These are phyloP conservation scores for Xerocomellus dryophilus DNA, from an alignment of 768 basidiomycete species.

Conservation along the genomic window DNA sequence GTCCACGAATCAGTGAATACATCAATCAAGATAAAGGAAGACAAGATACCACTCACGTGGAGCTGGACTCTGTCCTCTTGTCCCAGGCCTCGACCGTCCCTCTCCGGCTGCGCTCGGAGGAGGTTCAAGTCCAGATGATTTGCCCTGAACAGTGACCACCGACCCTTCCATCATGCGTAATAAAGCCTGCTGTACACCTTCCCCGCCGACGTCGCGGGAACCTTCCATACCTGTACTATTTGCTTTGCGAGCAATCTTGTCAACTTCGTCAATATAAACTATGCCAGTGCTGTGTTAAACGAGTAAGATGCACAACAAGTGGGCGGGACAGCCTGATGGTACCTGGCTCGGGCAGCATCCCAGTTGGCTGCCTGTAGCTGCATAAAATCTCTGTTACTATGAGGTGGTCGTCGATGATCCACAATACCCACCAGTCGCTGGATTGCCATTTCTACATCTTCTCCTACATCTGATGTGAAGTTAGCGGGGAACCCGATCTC, in stretches of 20 bases:
- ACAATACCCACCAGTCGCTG: slow-evolving; percentile 63
- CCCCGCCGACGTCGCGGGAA: slow-evolving; percentile 87
- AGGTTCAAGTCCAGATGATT: slow-evolving; percentile 49
- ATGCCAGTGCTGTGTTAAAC: slow-evolving; percentile 71
- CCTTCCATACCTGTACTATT: slow-evolving; percentile 57
- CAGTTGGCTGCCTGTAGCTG: slow-evolving; percentile 89
- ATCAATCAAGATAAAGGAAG: background rate
- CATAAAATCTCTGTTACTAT: slow-evolving; percentile 4
- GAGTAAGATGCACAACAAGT: slow-evolving; percentile 4
- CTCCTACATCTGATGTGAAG: slow-evolving; percentile 73
- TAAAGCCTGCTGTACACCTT: slow-evolving; percentile 93
- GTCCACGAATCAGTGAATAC: slow-evolving; percentile 3
- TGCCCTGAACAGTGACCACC: slow-evolving; percentile 75
- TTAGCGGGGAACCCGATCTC: slow-evolving; percentile 1
- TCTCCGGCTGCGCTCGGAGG: slow-evolving; percentile 44
- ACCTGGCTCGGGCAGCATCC: slow-evolving; percentile 86
- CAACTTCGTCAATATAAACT: slow-evolving; percentile 94
- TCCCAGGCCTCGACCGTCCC: slow-evolving; percentile 48
- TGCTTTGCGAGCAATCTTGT: slow-evolving; percentile 79
- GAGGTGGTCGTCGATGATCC: background rate
- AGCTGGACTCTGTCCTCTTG: slow-evolving; percentile 42
- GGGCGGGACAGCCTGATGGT: background rate
- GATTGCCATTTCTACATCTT: slow-evolving; percentile 92
- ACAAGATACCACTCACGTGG: slow-evolving; percentile 18
- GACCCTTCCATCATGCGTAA: slow-evolving; percentile 95